Conservation (phyloP, 305 asterid species). For the Solanum aculeatissimum region DNA sequence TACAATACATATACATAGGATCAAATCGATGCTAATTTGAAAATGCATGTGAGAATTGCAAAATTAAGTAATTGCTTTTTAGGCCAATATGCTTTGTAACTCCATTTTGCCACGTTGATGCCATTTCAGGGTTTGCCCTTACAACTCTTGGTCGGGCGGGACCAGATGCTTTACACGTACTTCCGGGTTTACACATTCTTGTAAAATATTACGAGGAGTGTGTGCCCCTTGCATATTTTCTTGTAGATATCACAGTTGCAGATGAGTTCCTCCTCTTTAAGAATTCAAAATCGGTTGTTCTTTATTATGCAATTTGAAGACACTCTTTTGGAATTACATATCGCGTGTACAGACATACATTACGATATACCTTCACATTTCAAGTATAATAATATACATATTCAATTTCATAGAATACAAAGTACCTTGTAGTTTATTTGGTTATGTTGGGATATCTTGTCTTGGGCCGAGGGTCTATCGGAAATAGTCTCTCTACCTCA, state of each 20-base stretch:
- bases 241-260: slow-evolving; percentile 67
- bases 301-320: neutral
- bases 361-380: neutral
- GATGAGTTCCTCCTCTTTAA: slow-evolving; percentile 91
- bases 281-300: slow-evolving; percentile 25
- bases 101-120: neutral
- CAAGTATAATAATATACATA: neutral
- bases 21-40: neutral
- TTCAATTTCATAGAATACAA: neutral
- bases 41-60: neutral
- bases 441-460: neutral
- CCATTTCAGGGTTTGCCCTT: slow-evolving; percentile 12
- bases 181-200: slow-evolving; percentile 17
- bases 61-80: neutral
- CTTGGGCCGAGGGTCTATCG: neutral
- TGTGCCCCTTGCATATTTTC: slow-evolving; percentile 27
- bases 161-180: neutral
- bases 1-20: neutral
- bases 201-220: slow-evolving; percentile 16
- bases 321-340: neutral
- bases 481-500: neutral
- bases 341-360: neutral
- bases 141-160: neutral
- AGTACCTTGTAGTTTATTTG: neutral
- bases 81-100: neutral